Percentiles rank a stretch among this genome's conserved stretches.
Evolutionary conservation across 2,329 filamentous ascomycete species (phyloP).

Genomic region (Diaporthe humulicola): DNA sequence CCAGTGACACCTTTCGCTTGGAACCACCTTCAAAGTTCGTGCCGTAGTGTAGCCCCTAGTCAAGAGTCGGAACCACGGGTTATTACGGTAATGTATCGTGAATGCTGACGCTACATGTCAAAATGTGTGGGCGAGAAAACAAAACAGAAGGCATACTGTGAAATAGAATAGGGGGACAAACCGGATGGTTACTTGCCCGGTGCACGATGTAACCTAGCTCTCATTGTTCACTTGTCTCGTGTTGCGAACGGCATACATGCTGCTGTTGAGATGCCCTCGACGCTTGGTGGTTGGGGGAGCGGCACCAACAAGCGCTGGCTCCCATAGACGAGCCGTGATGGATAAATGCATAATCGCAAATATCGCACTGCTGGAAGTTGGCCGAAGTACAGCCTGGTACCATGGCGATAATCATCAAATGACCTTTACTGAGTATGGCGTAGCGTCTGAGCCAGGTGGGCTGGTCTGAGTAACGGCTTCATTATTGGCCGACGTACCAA

Average conservation of each 20-base stretch:
- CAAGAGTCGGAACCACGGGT: neutral
- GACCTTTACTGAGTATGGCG: conserved; percentile 15
- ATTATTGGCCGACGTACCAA: conserved; percentile 28
- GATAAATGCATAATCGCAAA: conserved; percentile 29
- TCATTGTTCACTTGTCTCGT: neutral
- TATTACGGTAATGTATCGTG: neutral
- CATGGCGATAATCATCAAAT: conserved; percentile 30
- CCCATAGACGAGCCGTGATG: neutral
- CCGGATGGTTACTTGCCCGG: conserved; percentile 12
- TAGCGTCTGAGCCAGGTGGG: conserved; percentile 29
- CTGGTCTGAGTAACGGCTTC: conserved; percentile 19
- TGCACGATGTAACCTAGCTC: conserved; percentile 14
- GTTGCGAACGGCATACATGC: neutral
- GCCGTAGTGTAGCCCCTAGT: neutral
- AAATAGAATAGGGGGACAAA: neutral
- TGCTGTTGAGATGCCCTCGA: neutral
- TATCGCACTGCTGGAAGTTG: conserved; percentile 32
- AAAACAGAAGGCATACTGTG: neutral
- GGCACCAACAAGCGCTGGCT: conserved; percentile 5
- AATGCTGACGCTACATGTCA: neutral
- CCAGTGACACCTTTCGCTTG: neutral
- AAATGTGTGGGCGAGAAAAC: neutral
- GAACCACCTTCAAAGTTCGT: neutral
- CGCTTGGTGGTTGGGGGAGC: conserved; percentile 4
- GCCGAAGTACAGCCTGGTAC: conserved; percentile 31